Percentiles rank a stretch among this genome's conserved stretches.
Evolutionary conservation across 768 basidiomycete species (phyloP).

Genomic region (Panus rudis): DNA sequence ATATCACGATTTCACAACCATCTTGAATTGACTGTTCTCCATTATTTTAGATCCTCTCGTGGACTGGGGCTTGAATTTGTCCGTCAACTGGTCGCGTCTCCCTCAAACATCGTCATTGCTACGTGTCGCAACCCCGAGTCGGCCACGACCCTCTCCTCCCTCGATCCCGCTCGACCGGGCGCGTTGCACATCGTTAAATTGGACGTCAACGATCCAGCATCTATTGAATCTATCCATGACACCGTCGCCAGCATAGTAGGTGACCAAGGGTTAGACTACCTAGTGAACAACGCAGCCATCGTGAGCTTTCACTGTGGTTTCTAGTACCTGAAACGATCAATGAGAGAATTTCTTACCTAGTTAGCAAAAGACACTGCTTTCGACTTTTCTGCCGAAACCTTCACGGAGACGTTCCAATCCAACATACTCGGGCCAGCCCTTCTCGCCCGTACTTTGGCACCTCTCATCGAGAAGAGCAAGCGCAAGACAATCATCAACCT

Average conservation of each 20-base stretch:
- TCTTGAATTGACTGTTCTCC: background rate
- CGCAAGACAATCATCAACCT: conserved; percentile 31
- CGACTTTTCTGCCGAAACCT: conserved; percentile 15
- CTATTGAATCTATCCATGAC: conserved; percentile 20
- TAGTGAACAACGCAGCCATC: conserved; percentile 33
- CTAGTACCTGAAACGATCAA: background rate
- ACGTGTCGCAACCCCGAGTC: conserved; percentile 22
- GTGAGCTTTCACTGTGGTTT: conserved; percentile 22
- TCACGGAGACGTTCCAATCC: conserved; percentile 19
- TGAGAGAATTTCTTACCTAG: background rate
- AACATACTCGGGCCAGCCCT: conserved; percentile 32
- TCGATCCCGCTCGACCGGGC: conserved; percentile 18
- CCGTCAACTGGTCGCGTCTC: conserved; percentile 16
- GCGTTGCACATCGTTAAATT: conserved; percentile 27
- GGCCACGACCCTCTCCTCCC: conserved; percentile 17
- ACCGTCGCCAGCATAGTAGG: conserved; percentile 22
- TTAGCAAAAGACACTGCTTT: conserved; percentile 22
- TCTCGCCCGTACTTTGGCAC: conserved; percentile 27
- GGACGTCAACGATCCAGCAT: conserved; percentile 22
- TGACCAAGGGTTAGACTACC: conserved; percentile 28
- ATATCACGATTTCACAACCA: background rate
- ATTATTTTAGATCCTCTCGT: conserved; percentile 23
- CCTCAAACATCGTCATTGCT: conserved; percentile 23
- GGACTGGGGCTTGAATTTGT: conserved; percentile 26
- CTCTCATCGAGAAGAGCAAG: conserved; percentile 25